A percentile compares a stretch with the other conserved stretches of the same genome.
These are phyloP conservation scores for Fusarium pseudonygamai DNA, from an alignment of 2,329 filamentous ascomycete genomes.

Conservation along the genomic window DNA sequence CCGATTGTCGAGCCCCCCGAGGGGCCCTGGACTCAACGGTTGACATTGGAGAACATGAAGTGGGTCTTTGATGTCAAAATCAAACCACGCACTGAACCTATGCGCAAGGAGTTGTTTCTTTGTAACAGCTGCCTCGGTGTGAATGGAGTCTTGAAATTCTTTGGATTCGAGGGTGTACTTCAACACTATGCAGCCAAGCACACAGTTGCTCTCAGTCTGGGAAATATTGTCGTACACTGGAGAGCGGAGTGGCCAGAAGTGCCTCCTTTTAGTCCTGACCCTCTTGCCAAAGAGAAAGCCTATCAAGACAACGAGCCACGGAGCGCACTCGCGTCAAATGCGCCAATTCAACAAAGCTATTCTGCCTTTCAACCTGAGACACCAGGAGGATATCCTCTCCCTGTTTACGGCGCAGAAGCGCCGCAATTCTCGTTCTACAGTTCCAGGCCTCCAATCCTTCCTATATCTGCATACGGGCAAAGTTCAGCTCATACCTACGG, in stretches of 20 bases:
- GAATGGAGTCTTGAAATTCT: conserved; percentile 70
- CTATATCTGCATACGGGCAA: conserved; percentile 10
- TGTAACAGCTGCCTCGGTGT: conserved; percentile 68
- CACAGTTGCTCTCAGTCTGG: conserved; percentile 73
- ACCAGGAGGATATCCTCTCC: conserved; percentile 22
- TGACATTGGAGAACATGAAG: conserved; percentile 87
- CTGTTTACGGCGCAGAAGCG: conserved; percentile 23
- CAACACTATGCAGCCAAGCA: conserved; percentile 89
- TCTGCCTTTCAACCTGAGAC: conserved; percentile 15
- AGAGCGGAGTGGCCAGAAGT: conserved; percentile 81
- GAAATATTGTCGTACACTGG: conserved; percentile 81
- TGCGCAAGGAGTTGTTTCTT: conserved; percentile 77
- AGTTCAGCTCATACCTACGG: conserved; percentile 19
- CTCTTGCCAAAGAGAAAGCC: conserved; percentile 49
- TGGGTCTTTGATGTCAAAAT: conserved; percentile 84
- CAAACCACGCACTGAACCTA: conserved; percentile 72
- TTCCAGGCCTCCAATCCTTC: conserved; percentile 17
- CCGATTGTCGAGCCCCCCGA: conserved; percentile 59
- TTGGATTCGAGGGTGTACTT: conserved; percentile 80
- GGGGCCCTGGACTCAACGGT: conserved; percentile 66
- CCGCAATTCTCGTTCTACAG: conserved; percentile 6
- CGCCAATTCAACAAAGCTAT: conserved; percentile 12
- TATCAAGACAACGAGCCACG: conserved; percentile 19
- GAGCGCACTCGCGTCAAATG: neutral
- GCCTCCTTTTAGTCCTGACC: conserved; percentile 75